Conservation (phyloP, 805 yeast species). For the Lipomyces yamadae region DNA sequence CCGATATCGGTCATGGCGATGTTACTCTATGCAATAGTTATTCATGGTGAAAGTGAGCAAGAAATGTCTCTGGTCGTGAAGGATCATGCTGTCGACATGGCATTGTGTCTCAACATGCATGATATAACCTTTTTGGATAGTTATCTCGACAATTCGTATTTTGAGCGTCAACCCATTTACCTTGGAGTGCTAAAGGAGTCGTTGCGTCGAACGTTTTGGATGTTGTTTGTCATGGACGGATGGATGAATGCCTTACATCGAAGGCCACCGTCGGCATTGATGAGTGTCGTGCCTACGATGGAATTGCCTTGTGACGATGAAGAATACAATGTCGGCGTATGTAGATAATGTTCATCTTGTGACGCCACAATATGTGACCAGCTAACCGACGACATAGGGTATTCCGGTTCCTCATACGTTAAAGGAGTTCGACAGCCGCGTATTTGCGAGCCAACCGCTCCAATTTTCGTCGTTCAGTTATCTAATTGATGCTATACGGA, state of each 20-base stretch:
- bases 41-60: conserved; percentile 26
- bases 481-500: conserved; percentile 20
- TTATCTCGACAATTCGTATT: conserved; percentile 2
- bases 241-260: conserved; percentile 19
- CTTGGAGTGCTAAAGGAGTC: conserved; percentile 17
- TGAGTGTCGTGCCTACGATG: background rate
- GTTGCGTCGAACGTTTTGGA: conserved; percentile 28
- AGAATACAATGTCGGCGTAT: conserved; percentile 22
- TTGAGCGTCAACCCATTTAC: conserved; percentile 4
- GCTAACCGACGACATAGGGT: conserved; percentile 3
- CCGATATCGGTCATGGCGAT: conserved; percentile 29
- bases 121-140: conserved; percentile 1
- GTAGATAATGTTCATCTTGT: background rate
- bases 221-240: conserved; percentile 23
- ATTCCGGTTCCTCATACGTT: conserved; percentile 14
- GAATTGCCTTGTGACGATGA: conserved; percentile 26
- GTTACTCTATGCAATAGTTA: conserved; percentile 18
- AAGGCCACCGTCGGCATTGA: background rate
- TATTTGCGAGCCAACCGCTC: conserved; percentile 7
- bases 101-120: conserved; percentile 21
- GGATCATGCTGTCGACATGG: conserved; percentile 22
- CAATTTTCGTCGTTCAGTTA: conserved; percentile 26
- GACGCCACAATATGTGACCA: too few species aligned
- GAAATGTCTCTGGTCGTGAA: conserved; percentile 14
- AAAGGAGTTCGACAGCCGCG: conserved; percentile 21